Percentiles rank a stretch among this genome's conserved stretches.
Evolutionary conservation across 1,284 basidiomycete species (phyloP).

Genomic region (Heterobasidion occidentale): DNA sequence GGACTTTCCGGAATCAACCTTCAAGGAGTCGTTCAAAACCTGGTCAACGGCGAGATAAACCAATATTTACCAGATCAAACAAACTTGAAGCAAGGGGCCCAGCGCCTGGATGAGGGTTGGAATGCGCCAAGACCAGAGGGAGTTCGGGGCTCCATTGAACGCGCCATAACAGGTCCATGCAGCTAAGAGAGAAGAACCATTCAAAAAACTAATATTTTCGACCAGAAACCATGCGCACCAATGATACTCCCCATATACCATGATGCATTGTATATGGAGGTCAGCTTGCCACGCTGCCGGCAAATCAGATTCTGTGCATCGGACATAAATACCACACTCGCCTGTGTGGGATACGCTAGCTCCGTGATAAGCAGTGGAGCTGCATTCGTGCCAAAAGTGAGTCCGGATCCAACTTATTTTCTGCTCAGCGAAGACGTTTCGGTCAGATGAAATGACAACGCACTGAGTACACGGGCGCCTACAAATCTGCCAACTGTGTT

Average conservation of each 20-base stretch:
- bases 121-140: constrained; percentile 58
- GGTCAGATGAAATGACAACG: constrained; percentile 13
- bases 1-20: constrained; percentile 68
- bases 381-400: constrained; percentile 53
- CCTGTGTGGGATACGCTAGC: constrained; percentile 66
- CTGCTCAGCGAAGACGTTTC: constrained; percentile 7
- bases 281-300: constrained; percentile 48
- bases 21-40: neutral
- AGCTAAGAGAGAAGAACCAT: constrained; percentile 19
- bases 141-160: constrained; percentile 35
- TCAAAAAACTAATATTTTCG: neutral
- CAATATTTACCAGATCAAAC: constrained; percentile 35
- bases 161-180: constrained; percentile 50
- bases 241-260: constrained; percentile 62
- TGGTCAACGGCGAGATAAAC: neutral
- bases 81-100: constrained; percentile 55
- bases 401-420: constrained; percentile 51
- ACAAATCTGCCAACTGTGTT: constrained; percentile 46
- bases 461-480: constrained; percentile 48
- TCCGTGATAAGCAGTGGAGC: constrained; percentile 63
- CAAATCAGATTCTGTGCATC: neutral
- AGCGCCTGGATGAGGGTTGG: constrained; percentile 62
- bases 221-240: constrained; percentile 25
- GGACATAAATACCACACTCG: constrained; percentile 16
- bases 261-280: constrained; percentile 51